phyloP scores from a whole-genome alignment of 2,329 filamentous ascomycete genomes.

The Leptodontidium sp. region DNA sequence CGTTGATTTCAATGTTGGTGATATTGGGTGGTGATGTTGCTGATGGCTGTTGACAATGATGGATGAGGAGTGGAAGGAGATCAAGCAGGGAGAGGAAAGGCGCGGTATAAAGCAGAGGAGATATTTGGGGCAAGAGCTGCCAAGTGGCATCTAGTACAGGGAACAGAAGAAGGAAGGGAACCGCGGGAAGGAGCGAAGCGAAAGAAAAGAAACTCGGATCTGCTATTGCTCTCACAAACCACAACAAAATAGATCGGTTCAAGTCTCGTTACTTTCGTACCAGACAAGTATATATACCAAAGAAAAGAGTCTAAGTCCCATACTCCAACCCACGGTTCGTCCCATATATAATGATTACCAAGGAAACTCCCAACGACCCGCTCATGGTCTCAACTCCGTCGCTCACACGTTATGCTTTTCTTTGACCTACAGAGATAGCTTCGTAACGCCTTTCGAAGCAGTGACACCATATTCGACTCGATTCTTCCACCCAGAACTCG shows the following conservation, averaged over 20 bases:
- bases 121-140: too few species aligned
- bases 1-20: constrained; percentile 1
- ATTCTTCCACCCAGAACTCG: constrained; percentile 26
- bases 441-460: constrained; percentile 24
- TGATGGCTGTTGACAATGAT: neutral
- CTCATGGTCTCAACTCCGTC: constrained; percentile 2
- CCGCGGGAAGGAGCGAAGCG: neutral
- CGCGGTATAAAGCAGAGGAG: too few species aligned
- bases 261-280: neutral
- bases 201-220: too few species aligned
- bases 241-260: neutral
- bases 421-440: constrained; percentile 26
- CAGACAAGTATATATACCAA: constrained; percentile 1
- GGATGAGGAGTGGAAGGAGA: neutral
- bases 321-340: neutral
- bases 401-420: constrained; percentile 7
- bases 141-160: neutral
- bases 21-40: neutral
- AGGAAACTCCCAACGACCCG: constrained; percentile 9
- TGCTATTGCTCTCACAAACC: neutral
- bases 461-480: constrained; percentile 30
- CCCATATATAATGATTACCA: constrained; percentile 1
- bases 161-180: neutral
- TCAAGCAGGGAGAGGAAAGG: neutral
- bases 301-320: neutral